Percentiles rank a stretch among this genome's conserved stretches.
Evolutionary conservation across 2,329 filamentous ascomycete species (phyloP).

Genomic region (Tympanopsis confertula): DNA sequence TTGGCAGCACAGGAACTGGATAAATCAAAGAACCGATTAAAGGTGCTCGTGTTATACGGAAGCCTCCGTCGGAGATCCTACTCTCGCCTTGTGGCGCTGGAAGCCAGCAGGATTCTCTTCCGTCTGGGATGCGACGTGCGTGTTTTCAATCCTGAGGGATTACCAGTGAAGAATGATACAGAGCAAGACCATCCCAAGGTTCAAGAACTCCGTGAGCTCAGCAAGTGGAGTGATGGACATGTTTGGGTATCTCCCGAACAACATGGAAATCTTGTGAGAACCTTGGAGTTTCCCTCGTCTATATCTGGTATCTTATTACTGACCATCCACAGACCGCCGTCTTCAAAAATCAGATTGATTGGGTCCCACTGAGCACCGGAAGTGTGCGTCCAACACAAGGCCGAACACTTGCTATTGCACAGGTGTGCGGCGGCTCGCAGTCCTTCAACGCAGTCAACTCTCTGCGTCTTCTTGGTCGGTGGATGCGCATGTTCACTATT

Average conservation of each 20-base stretch:
- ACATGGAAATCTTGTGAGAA: conserved; percentile 46
- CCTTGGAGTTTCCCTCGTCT: conserved; percentile 2
- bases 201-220: conserved; percentile 48
- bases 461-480: conserved; percentile 52
- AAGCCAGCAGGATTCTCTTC: conserved; percentile 47
- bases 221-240: conserved; percentile 54
- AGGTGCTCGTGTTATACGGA: conserved; percentile 48
- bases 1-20: conserved; percentile 35
- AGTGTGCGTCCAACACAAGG: conserved; percentile 56
- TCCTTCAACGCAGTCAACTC: conserved; percentile 58
- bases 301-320: conserved; percentile 4
- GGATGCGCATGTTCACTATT: conserved; percentile 61
- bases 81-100: conserved; percentile 45
- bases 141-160: conserved; percentile 42
- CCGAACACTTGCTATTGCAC: conserved; percentile 47
- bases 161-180: conserved; percentile 53
- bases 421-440: conserved; percentile 54
- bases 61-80: conserved; percentile 49
- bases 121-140: conserved; percentile 57
- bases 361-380: conserved; percentile 51
- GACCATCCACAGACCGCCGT: conserved; percentile 37
- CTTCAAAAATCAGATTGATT: conserved; percentile 63
- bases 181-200: conserved; percentile 47
- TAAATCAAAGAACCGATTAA: conserved; percentile 23
- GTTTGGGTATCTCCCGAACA: conserved; percentile 57